These are phyloP conservation scores for Wickerhamomyces queroliae DNA, from an alignment of 805 yeast genomes.

Conservation along the genomic window DNA sequence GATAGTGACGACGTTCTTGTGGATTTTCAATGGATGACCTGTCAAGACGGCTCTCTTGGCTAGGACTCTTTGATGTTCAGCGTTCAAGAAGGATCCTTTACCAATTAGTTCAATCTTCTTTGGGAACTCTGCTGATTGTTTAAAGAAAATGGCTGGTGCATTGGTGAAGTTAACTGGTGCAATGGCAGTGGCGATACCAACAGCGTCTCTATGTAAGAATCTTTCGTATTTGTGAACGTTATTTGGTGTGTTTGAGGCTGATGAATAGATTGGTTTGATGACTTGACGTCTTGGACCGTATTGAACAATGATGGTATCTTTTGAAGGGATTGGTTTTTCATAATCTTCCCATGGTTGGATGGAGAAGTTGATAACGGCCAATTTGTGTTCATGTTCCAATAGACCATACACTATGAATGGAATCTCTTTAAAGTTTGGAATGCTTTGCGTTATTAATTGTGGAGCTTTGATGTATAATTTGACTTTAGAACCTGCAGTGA, in stretches of 20 bases:
- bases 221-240: constrained; percentile 84
- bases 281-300: constrained; percentile 89
- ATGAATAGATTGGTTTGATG: constrained; percentile 79
- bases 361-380: constrained; percentile 75
- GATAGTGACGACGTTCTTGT: constrained; percentile 84
- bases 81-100: constrained; percentile 82
- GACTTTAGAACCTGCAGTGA: constrained; percentile 59
- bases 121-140: constrained; percentile 41
- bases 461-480: constrained; percentile 57
- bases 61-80: constrained; percentile 77
- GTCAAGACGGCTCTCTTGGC: constrained; percentile 88
- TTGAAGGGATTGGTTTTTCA: constrained; percentile 80
- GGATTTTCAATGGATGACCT: constrained; percentile 94
- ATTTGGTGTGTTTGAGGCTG: constrained; percentile 69
- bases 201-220: constrained; percentile 71
- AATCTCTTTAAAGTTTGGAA: constrained; percentile 34
- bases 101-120: constrained; percentile 65
- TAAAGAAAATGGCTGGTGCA: constrained; percentile 82
- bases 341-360: constrained; percentile 87
- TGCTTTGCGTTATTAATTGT: constrained; percentile 33
- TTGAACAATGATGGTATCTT: constrained; percentile 76
- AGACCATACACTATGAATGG: constrained; percentile 71
- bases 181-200: constrained; percentile 77
- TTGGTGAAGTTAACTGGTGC: constrained; percentile 83
- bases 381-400: constrained; percentile 80